These are phyloP conservation scores for Tetradesmus obliquus DNA, from an alignment of 139 green algal species.

Conservation along the genomic window DNA sequence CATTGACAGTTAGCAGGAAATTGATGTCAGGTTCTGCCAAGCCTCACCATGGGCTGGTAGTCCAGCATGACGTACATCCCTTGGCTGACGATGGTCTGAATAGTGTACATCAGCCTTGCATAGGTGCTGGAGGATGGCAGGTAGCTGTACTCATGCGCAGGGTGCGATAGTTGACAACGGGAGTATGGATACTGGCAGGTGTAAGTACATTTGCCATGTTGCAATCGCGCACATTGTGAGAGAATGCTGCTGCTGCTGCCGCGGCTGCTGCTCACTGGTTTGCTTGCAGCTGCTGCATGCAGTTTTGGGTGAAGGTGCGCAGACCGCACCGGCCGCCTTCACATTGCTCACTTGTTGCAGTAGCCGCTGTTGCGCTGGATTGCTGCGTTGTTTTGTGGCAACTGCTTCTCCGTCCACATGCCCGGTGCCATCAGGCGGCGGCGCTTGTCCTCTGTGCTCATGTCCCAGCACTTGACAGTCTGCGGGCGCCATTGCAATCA, in stretches of 20 bases:
- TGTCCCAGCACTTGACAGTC: constrained; percentile 14
- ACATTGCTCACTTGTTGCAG: constrained; percentile 32
- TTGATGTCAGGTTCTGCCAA: neutral
- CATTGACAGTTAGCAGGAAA: no score
- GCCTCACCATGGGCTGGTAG: constrained; percentile 45
- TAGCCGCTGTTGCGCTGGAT: neutral
- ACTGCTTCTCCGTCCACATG: constrained; percentile 11
- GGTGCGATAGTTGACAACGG: neutral
- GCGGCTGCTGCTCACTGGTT: no score
- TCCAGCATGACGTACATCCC: constrained; percentile 51
- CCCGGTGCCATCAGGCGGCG: constrained; percentile 26
- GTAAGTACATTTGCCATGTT: neutral
- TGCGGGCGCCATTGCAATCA: neutral
- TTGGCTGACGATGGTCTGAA: constrained; percentile 39
- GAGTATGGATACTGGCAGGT: neutral
- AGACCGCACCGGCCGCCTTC: no score
- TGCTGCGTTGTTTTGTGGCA: constrained; percentile 1
- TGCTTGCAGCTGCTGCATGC: no score
- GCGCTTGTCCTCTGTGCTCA: constrained; percentile 20
- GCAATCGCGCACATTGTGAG: no score
- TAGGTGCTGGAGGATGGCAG: neutral
- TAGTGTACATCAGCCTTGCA: constrained; percentile 24
- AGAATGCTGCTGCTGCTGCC: no score
- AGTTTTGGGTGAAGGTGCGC: no score
- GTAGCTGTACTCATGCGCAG: constrained; percentile 6